Conservation (phyloP, 805 yeast species). For the Sugiyamaella qingdaonensis region DNA sequence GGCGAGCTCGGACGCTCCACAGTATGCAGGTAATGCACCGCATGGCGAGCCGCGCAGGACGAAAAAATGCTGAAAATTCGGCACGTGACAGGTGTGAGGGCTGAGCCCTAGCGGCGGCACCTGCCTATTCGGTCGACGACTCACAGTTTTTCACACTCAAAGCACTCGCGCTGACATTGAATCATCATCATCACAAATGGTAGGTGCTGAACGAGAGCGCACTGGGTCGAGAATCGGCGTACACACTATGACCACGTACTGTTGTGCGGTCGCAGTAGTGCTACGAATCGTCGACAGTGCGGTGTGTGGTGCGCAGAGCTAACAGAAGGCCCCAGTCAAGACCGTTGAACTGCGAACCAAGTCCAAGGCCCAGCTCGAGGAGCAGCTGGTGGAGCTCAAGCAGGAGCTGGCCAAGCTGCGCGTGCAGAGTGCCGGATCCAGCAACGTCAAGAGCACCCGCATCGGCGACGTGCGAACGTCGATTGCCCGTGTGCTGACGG, state of each 20-base stretch:
- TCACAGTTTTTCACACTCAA: slow-evolving; percentile 1
- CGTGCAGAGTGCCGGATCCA: slow-evolving; percentile 91
- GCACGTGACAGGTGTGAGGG: background rate
- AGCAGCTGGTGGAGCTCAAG: slow-evolving; percentile 92
- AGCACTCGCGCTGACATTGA: background rate
- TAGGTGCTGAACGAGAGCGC: background rate
- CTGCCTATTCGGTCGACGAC: background rate
- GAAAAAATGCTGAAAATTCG: too few species aligned
- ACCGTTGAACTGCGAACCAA: slow-evolving; percentile 95
- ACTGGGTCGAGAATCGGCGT: background rate
- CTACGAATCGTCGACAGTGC: too few species aligned
- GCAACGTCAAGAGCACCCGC: slow-evolving; percentile 69
- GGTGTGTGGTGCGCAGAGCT: background rate
- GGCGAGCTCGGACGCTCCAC: too few species aligned
- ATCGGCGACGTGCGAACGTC: slow-evolving; percentile 96
- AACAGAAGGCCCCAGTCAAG: slow-evolving; percentile 45
- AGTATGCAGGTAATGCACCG: too few species aligned
- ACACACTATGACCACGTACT: too few species aligned
- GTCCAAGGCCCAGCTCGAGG: slow-evolving; percentile 94
- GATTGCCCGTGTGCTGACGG: slow-evolving; percentile 96
- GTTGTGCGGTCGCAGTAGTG: too few species aligned
- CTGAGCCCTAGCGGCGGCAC: background rate
- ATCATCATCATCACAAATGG: slow-evolving; percentile 3
- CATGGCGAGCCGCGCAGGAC: too few species aligned
- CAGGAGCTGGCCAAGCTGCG: slow-evolving; percentile 93